A percentile compares a stretch with the other conserved stretches of the same genome.
These are phyloP conservation scores for Begonia loranthoides DNA, from an alignment of 306 rosid species.

Conservation along the genomic window DNA sequence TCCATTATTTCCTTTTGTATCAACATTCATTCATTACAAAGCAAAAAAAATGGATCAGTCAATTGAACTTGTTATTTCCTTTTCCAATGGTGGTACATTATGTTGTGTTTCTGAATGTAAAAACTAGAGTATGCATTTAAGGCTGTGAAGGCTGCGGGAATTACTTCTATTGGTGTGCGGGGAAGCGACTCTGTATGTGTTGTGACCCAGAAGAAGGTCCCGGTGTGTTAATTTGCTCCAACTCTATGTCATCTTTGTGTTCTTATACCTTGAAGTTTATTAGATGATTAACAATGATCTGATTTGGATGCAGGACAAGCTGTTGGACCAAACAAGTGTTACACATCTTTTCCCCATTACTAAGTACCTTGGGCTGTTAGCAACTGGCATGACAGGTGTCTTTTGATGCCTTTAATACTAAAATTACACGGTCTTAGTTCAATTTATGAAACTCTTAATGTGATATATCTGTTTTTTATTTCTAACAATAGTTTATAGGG, in stretches of 20 bases:
- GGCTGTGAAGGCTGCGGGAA: conserved; percentile 95
- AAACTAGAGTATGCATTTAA: conserved; percentile 86
- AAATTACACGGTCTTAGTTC: no score
- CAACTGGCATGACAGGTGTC: conserved; percentile 93
- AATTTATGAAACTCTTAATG: no score
- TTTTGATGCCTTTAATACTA: not conserved
- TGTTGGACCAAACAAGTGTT: conserved; percentile 94
- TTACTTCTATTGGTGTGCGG: conserved; percentile 82
- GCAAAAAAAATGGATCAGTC: no score
- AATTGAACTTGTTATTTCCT: no score
- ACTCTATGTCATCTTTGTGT: conserved; percentile 1
- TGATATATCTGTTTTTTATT: no score
- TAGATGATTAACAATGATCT: conserved; percentile 1
- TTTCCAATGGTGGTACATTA: no score
- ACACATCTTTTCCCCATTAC: conserved; percentile 88
- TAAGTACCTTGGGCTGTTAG: conserved; percentile 81
- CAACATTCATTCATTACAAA: no score
- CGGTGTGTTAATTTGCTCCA: conserved; percentile 42
- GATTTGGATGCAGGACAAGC: conserved; percentile 66
- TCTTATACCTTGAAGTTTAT: not conserved
- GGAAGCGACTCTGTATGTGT: conserved; percentile 95
- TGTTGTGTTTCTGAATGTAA: no score
- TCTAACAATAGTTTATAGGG: no score
- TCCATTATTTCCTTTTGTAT: no score
- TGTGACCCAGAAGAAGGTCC: conserved; percentile 97